These are phyloP conservation scores for Tuber magnatum DNA, from an alignment of 495 filamentous ascomycete species.

Conservation along the genomic window DNA sequence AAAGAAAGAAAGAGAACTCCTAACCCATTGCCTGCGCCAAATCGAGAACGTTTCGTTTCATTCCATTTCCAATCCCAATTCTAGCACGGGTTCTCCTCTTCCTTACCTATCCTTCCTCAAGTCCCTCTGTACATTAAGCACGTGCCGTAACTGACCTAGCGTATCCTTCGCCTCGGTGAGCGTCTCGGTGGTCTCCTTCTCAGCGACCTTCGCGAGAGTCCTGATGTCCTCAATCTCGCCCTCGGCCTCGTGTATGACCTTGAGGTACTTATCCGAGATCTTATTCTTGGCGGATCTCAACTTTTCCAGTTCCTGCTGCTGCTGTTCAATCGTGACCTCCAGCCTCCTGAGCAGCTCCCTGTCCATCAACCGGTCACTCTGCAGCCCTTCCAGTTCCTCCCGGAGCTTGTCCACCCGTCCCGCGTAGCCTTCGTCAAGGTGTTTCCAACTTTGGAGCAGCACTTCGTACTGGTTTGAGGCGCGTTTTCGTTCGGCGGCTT, in stretches of 20 bases:
- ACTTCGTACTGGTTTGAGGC: constrained; percentile 61
- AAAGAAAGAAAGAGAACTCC: constrained; percentile 27
- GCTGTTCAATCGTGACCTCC: constrained; percentile 49
- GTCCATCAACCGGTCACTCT: constrained; percentile 45
- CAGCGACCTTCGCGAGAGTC: constrained; percentile 22
- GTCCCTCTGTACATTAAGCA: constrained; percentile 38
- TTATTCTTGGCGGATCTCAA: constrained; percentile 54
- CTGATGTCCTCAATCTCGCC: constrained; percentile 34
- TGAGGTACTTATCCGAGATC: constrained; percentile 54
- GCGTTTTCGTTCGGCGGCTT: constrained; percentile 46
- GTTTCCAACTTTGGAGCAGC: constrained; percentile 58
- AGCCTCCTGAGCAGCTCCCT: constrained; percentile 34
- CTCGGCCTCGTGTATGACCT: constrained; percentile 52
- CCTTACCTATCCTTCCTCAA: constrained; percentile 17
- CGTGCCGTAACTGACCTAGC: constrained; percentile 31
- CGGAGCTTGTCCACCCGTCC: constrained; percentile 51
- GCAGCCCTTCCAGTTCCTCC: constrained; percentile 46
- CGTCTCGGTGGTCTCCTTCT: constrained; percentile 29
- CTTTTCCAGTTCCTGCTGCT: constrained; percentile 53
- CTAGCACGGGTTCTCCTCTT: background rate
- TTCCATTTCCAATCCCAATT: constrained; percentile 13
- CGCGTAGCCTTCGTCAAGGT: constrained; percentile 56
- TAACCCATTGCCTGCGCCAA: constrained; percentile 23
- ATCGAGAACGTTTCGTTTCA: constrained; percentile 18
- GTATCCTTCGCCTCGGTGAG: constrained; percentile 32